Base-by-base conservation (phyloP, 148 eudicot species). In the Vaccinium darrowii region DNA sequence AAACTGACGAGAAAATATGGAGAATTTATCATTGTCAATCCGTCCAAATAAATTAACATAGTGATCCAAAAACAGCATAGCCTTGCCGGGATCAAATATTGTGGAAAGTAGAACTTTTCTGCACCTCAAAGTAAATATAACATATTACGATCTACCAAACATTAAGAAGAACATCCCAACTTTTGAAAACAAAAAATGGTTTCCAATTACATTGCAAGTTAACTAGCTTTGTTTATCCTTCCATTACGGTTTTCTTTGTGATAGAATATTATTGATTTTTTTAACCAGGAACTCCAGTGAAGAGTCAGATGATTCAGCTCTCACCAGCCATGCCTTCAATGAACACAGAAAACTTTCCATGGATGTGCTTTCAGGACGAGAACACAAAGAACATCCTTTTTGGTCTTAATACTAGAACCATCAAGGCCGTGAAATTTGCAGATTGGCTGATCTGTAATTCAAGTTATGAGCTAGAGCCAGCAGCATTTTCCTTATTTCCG, bases 301-400 rank as follows among this genome's bases (percentile, higher is more conserved):
- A 63, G 69, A 51, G 84, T 30, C 81, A 87, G 47, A 74, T 39
- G 39, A 69, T 87, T 73, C 85, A 82, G 63, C 67, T 89, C 9
- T 84, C 85, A 72, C 79, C 88, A 52, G 69, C 63, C 58, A 90
- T 88, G 89, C 90, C 91, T 12, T 72, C 71, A 19, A 86, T 87
- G 53, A 89, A 79, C 58, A 78, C 88, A 27, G 18, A 36, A 43
- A 49, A 86, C 27, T 76, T 89, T 23, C 83, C 76, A 13, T 90
- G 90, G 89, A 85, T 76, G 75, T 85, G 87, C 75, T 4, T 85
- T 73, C 81, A 80, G 47, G 57, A 75, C 78, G 30, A 81, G 57
- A 78, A 18, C 14, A 49, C 85, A 5, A 67, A 67, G 52, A 76
- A 81, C 14, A 12, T 15, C 7, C 30, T 84, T 9, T 87, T 76